phyloP scores from a whole-genome alignment of 768 basidiomycete species.

The Russula griseocarnosa region DNA sequence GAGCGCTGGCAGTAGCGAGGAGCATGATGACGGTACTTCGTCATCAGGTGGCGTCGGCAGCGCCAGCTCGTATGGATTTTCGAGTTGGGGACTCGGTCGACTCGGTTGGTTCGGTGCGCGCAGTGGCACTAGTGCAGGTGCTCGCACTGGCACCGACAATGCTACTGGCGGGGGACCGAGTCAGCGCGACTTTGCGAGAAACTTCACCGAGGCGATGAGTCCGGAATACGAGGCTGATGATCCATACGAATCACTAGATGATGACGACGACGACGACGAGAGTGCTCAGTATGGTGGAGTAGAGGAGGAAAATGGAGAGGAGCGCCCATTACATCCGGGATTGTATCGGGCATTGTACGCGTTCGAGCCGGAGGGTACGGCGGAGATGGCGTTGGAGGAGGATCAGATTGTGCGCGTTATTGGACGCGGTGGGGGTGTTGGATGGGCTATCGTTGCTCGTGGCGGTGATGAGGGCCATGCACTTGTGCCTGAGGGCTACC shows the following conservation, averaged over 20 bases:
- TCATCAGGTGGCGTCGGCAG: constrained; percentile 24
- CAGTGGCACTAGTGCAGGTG: constrained; percentile 20
- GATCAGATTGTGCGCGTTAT: constrained; percentile 72
- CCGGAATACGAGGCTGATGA: constrained; percentile 32
- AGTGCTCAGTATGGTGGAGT: constrained; percentile 27
- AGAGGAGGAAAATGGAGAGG: constrained; percentile 32
- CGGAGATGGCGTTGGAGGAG: constrained; percentile 77
- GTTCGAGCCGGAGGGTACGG: constrained; percentile 75
- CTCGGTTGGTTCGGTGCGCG: constrained; percentile 41
- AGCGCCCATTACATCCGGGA: constrained; percentile 54
- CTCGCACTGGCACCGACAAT: not conserved
- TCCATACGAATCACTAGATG: constrained; percentile 29
- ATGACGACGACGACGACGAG: constrained; percentile 32
- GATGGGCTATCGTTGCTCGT: constrained; percentile 70
- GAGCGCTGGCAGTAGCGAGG: constrained; percentile 28
- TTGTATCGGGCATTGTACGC: constrained; percentile 73
- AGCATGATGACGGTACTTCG: constrained; percentile 28
- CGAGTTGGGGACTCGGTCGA: constrained; percentile 43
- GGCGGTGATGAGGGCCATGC: constrained; percentile 50
- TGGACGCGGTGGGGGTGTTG: constrained; percentile 71
- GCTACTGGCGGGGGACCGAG: constrained; percentile 33
- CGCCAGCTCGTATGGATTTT: constrained; percentile 34
- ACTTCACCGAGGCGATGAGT: constrained; percentile 40
- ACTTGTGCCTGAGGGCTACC: constrained; percentile 75
- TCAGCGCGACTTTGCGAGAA: constrained; percentile 45